Evolutionary conservation across 1,284 basidiomycete genomes (phyloP).

Genomic region (Cronartium quercuum): DNA sequence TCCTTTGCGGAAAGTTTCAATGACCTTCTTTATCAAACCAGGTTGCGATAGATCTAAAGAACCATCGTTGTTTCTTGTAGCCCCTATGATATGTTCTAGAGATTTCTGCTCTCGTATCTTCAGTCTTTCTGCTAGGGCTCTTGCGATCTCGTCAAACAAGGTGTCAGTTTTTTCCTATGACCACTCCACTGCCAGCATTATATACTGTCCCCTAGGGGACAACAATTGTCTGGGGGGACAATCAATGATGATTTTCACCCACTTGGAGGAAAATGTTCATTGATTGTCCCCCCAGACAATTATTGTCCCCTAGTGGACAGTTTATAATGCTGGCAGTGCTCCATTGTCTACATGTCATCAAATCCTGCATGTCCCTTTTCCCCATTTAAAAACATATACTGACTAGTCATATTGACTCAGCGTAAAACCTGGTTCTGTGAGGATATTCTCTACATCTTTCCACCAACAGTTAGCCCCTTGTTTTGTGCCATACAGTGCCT

Average conservation of each 20-base stretch:
- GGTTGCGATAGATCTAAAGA: neutral
- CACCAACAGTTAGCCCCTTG: slow-evolving; percentile 16
- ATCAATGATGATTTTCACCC: no score
- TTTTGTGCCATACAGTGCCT: slow-evolving; percentile 12
- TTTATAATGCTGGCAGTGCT: no score
- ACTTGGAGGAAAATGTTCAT: no score
- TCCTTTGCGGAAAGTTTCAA: neutral
- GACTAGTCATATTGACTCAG: neutral
- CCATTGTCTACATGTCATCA: neutral
- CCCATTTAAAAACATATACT: no score
- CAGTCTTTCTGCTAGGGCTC: neutral
- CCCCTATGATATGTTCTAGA: no score
- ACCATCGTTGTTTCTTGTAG: neutral
- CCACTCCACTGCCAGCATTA: no score
- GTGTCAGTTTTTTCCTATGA: neutral
- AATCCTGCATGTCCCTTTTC: neutral
- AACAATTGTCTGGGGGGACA: no score
- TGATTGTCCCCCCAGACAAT: no score
- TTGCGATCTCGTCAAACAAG: neutral
- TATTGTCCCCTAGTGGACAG: no score
- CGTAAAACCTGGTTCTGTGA: neutral
- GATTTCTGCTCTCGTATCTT: no score
- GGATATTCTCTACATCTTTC: neutral
- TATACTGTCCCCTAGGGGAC: no score
- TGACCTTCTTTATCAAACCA: neutral